Evolutionary conservation across 805 yeast species (phyloP), one percentile per base, ranked within the genome.

Genomic region (Brettanomyces bruxellensis): DNA sequence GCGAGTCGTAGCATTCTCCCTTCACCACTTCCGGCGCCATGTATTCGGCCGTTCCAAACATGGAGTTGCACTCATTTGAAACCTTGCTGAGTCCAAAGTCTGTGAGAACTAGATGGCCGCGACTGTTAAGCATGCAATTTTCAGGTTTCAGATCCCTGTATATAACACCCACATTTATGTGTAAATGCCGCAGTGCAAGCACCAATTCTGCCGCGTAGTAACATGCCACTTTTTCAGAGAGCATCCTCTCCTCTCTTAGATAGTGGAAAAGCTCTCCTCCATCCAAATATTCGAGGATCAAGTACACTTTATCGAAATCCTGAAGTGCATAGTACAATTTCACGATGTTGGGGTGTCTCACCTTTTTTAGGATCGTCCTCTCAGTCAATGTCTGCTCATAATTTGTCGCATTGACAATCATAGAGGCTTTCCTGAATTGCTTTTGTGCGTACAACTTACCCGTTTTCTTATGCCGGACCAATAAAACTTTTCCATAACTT

Each of bases 111-210:
- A 88, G 68, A 60, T 88, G 93, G 0, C 96, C 96, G n/a, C 70
- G 62, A 3, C 78, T 68, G 56, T 87, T 86, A 36, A 88, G 68
- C 55, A 89, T 68, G 57, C 95, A 89, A 57, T 88, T 88, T 62
- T 88, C 96, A 4, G 96, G 96, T 62, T 88, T 88, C 52, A 88
- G 68, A 60, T 88, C 96, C 38, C 96, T 75, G 56, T 88, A 89
- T 4, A 88, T 90, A 22, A 88, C 82, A 12, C 96, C 96, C 18
- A 83, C 73, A 40, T 71, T 71, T 5, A 57, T 46, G 59, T 88
- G 96, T 25, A 88, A 68, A 62, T 89, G 95, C 43, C 72, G 67
- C 38, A 88, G 64, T 0, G 95, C 95, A 41, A 84, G 71, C 4
- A 86, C 79, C 67, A 87, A 81, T 56, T 88, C 93, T 0, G 93